Percentiles rank a stretch among this genome's conserved stretches.
phyloP scores from a whole-genome alignment of 2,329 filamentous ascomycete genomes.

The Ceratocystis variospora region DNA sequence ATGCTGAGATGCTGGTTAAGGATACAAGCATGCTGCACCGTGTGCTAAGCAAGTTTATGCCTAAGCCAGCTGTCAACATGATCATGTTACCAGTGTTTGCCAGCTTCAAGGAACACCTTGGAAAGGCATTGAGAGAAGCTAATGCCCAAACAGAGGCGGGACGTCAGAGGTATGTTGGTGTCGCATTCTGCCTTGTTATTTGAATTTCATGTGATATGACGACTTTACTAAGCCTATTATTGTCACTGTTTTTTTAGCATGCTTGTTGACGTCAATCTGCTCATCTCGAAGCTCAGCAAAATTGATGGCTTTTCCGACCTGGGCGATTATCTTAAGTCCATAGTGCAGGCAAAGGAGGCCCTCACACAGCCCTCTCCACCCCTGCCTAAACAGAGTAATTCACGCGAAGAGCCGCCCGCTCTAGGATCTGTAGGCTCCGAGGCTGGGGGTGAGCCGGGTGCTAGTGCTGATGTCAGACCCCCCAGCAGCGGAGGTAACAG shows the following conservation, averaged over 20 bases:
- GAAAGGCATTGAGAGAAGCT: conserved; percentile 52
- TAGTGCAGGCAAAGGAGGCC: conserved; percentile 47
- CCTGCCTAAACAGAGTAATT: conserved; percentile 4
- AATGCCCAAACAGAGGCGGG: conserved; percentile 52
- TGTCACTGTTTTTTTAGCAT: conserved; percentile 41
- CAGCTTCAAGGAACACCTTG: conserved; percentile 68
- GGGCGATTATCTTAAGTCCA: conserved; percentile 52
- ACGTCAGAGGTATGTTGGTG: conserved; percentile 50
- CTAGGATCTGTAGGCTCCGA: neutral
- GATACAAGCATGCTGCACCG: conserved; percentile 76
- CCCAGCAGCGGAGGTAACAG: neutral
- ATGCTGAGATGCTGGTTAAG: conserved; percentile 77
- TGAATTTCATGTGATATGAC: neutral
- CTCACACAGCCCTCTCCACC: conserved; percentile 22
- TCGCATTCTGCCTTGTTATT: neutral
- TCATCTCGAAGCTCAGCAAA: conserved; percentile 56
- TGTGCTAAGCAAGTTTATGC: conserved; percentile 68
- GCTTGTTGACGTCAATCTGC: conserved; percentile 59
- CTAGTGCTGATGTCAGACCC: neutral
- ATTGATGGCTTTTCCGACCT: conserved; percentile 67
- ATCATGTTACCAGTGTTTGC: conserved; percentile 80
- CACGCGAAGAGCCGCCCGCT: neutral
- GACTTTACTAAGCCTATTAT: conserved; percentile 11
- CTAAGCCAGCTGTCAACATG: conserved; percentile 59
- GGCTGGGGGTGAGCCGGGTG: neutral